phyloP scores from a whole-genome alignment of 345 rosid genomes.

The Salix arbutifolia region DNA sequence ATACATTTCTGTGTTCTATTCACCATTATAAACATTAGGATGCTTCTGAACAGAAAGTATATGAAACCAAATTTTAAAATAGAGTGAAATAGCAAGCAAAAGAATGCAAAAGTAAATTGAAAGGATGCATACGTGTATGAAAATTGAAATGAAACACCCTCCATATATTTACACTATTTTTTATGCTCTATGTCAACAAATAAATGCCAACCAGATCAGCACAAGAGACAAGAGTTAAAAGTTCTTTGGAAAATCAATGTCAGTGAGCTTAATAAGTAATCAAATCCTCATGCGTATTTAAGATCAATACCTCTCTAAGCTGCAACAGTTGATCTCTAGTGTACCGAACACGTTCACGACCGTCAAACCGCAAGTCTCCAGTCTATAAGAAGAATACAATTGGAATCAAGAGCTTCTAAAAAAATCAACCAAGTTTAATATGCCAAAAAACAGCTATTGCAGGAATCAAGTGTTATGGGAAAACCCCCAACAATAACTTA shows the following conservation, averaged over 20 bases:
- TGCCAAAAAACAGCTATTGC: background rate
- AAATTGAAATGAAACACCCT: background rate
- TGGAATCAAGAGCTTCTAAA: conserved; percentile 9
- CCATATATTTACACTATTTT: background rate
- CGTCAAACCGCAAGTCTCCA: conserved; percentile 64
- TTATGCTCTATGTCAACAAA: background rate
- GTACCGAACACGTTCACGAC: conserved; percentile 54
- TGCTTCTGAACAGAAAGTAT: background rate
- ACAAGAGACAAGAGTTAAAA: background rate
- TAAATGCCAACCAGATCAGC: background rate
- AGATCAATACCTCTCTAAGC: conserved; percentile 50
- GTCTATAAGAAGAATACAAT: conserved; percentile 37
- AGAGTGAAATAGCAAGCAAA: background rate
- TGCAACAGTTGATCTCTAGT: conserved; percentile 71
- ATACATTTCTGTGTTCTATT: background rate
- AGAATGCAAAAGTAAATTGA: background rate
- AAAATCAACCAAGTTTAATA: background rate
- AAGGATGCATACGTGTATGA: background rate
- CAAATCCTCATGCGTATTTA: background rate
- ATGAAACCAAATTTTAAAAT: background rate
- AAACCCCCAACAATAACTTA: background rate
- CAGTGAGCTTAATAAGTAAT: background rate
- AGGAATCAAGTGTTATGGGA: background rate
- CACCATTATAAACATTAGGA: background rate
- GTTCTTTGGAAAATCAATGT: background rate